Conservation (phyloP, 2,329 filamentous ascomycete genomes). For the Penicillium rolfsii region DNA sequence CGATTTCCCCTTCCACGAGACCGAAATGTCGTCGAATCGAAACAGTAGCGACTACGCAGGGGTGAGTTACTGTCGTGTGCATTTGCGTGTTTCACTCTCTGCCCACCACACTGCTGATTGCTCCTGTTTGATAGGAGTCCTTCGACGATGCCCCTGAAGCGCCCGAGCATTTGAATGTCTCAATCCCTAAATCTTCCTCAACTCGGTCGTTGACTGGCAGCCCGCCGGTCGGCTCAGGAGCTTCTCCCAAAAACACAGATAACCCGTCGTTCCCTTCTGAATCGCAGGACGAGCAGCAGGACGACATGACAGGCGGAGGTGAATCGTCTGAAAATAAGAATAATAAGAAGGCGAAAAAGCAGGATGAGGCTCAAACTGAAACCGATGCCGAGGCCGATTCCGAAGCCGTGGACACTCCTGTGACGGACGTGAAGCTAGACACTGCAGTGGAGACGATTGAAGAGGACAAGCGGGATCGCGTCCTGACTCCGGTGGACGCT, state of each 20-base stretch:
- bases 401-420: constrained; percentile 32
- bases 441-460: constrained; percentile 5
- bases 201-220: constrained; percentile 64
- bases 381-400: constrained; percentile 3
- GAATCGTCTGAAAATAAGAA: constrained; percentile 14
- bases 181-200: constrained; percentile 50
- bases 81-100: constrained; percentile 21
- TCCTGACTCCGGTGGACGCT: constrained; percentile 10
- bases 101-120: constrained; percentile 12
- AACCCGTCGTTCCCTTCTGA: constrained; percentile 36
- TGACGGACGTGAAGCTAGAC: constrained; percentile 24
- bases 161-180: constrained; percentile 36
- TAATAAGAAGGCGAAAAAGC: constrained; percentile 19
- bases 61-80: constrained; percentile 34
- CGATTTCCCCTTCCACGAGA: constrained; percentile 17
- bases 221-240: constrained; percentile 44
- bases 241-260: constrained; percentile 42
- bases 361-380: constrained; percentile 21
- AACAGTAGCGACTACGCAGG: constrained; percentile 50
- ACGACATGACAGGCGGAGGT: constrained; percentile 12
- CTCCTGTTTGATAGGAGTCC: constrained; percentile 60
- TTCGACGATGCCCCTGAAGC: constrained; percentile 77
- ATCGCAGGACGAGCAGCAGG: constrained; percentile 32
- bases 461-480: constrained; percentile 15
- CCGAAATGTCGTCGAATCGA: constrained; percentile 44